These are phyloP conservation scores for Phytophthora gonapodyides DNA, from an alignment of 352 stramenopile genomes.

Conservation along the genomic window DNA sequence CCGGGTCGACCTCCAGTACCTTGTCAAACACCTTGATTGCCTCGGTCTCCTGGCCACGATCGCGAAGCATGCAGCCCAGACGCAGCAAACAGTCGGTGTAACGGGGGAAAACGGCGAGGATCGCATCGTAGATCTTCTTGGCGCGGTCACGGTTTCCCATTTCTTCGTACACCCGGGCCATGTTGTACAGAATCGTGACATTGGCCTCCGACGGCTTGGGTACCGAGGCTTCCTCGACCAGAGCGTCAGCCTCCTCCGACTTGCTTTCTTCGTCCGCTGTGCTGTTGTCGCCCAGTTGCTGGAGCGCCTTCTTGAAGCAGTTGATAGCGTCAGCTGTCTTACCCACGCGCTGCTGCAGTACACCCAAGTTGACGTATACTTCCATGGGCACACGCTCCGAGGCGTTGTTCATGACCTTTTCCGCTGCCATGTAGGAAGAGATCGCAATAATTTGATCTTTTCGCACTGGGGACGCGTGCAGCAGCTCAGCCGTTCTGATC, in stretches of 20 bases:
- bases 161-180: constrained; percentile 95
- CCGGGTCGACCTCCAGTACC: constrained; percentile 90
- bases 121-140: constrained; percentile 93
- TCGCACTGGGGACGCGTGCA: constrained; percentile 78
- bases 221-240: constrained; percentile 38
- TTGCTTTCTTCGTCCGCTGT: constrained; percentile 44
- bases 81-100: constrained; percentile 96
- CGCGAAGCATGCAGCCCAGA: constrained; percentile 93
- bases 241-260: constrained; percentile 42
- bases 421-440: constrained; percentile 88
- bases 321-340: constrained; percentile 91
- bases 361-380: constrained; percentile 83
- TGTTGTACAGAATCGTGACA: constrained; percentile 96
- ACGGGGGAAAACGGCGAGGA: constrained; percentile 91
- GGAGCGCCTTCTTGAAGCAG: constrained; percentile 89
- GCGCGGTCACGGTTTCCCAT: constrained; percentile 90
- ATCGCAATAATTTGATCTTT: constrained; percentile 90
- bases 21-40: constrained; percentile 93
- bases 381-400: constrained; percentile 83
- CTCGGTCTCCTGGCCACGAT: constrained; percentile 92
- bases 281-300: constrained; percentile 51
- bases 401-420: constrained; percentile 88
- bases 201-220: constrained; percentile 76
- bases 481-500: constrained; percentile 79
- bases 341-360: constrained; percentile 81